Percentiles rank a stretch among this genome's conserved stretches.
Evolutionary conservation across 2,329 filamentous ascomycete species (phyloP).

Genomic region (Aspergillus japonicus): DNA sequence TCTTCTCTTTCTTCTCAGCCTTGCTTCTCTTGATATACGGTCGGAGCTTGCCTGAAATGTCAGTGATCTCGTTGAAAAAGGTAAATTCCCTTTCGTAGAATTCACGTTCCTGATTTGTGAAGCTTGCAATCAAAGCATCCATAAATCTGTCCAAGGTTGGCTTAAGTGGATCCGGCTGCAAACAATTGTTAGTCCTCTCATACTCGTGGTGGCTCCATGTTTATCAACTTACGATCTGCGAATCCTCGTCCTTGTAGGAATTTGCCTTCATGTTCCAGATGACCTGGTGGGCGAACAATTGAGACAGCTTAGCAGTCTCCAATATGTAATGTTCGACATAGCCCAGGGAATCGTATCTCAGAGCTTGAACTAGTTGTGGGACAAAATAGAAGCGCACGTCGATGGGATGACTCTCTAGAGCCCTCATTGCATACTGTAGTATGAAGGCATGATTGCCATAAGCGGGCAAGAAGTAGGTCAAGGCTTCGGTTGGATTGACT

Average conservation of each 20-base stretch:
- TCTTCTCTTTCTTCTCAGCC: constrained; percentile 97
- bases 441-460: constrained; percentile 91
- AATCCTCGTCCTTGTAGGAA: constrained; percentile 95
- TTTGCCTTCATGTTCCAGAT: constrained; percentile 99
- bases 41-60: constrained; percentile 91
- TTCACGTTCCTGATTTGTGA: constrained; percentile 71
- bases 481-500: constrained; percentile 87
- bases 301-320: constrained; percentile 96
- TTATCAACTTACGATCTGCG: constrained; percentile 63
- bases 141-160: constrained; percentile 90
- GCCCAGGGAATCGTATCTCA: constrained; percentile 88
- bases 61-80: constrained; percentile 98
- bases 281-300: constrained; percentile 97
- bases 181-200: constrained; percentile 11
- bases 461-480: constrained; percentile 87
- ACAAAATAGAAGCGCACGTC: constrained; percentile 99
- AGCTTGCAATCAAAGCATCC: constrained; percentile 76
- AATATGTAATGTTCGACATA: constrained; percentile 97
- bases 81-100: constrained; percentile 95
- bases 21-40: constrained; percentile 90
- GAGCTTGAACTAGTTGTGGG: constrained; percentile 91
- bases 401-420: constrained; percentile 89
- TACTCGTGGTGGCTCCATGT: background rate
- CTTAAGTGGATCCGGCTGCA: constrained; percentile 82
- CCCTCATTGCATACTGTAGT: constrained; percentile 94